Conservation (phyloP, 2,329 filamentous ascomycete species). For the Aspergillus caelatus region DNA sequence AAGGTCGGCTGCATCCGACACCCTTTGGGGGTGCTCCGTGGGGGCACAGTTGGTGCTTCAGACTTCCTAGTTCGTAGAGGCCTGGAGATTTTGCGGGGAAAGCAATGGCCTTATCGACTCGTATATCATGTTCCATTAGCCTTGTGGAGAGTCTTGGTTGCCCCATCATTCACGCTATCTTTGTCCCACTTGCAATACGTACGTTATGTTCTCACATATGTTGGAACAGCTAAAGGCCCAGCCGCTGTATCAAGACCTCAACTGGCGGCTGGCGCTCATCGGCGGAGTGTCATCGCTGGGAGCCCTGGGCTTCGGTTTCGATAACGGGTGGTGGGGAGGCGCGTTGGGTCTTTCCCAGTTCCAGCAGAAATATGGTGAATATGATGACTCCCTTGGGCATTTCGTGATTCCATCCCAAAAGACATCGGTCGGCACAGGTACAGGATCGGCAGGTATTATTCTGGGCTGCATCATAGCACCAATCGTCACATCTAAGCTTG, state of each 20-base stretch:
- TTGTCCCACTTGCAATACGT: too few relatives aligned
- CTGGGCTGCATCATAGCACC: not conserved
- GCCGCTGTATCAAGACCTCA: not conserved
- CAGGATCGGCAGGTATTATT: not conserved
- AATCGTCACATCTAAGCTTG: not conserved
- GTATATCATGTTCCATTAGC: not conserved
- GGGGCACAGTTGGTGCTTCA: not conserved
- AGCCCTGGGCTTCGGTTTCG: not conserved
- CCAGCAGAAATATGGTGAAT: not conserved
- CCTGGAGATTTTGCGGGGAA: too few relatives aligned
- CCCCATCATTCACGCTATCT: too few relatives aligned
- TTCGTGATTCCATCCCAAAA: not conserved
- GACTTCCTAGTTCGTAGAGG: not conserved
- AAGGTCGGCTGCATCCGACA: not conserved
- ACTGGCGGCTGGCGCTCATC: not conserved
- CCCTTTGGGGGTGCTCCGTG: not conserved
- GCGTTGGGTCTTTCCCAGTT: not conserved
- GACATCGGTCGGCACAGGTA: not conserved
- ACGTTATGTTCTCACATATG: not conserved
- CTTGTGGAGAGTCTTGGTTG: too few relatives aligned
- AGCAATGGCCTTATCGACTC: too few relatives aligned
- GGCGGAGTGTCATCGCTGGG: not conserved
- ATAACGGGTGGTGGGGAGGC: not conserved
- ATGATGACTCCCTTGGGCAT: not conserved
- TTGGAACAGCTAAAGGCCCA: not conserved